Evolutionary conservation across 1,284 basidiomycete genomes (phyloP), one percentile per base, ranked within the genome.

Genomic region (Sphaerobolus stellatus): DNA sequence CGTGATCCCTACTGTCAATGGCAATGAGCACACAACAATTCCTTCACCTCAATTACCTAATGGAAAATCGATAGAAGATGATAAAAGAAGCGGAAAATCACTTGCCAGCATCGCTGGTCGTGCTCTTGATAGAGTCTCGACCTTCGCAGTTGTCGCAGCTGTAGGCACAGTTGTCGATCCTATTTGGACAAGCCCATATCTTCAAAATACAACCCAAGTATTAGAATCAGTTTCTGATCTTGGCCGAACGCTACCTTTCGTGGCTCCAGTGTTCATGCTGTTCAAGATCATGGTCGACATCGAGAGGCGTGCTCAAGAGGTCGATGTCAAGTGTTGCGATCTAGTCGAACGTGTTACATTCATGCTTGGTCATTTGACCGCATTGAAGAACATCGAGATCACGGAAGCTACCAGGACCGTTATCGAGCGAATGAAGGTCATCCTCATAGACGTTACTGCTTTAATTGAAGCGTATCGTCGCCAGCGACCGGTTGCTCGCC

Each of bases 341-440:
- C 61, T 74, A 25, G 57, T 74, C 27, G 70, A 73, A 41, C 69
- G 72, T n/a, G 65, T 72, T 58, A 70, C 68, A 2, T 74, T 74
- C 62, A 70, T 72, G 69, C 63, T 73, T 41, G 63, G 68, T 43
- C 70, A 73, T 47, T 61, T 74, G 30, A 66, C 69, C 8, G 61
- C 66, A 14, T 60, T 74, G 16, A 62, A 65, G 54, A 62, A 64
- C 30, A 59, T 73, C 27, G 64, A 68, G 38, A 62, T 71, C 50
- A 66, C 66, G 58, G 61, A 65, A 11, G 54, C 67, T 3, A 73
- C 70, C 11, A 60, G 64, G 9, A 60, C 57, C 41, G 65, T 68
- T n/a, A 60, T 68, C 36, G 62, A 68, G 41, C 59, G 60, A 3
- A 46, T 53, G 30, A 53, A 44, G 24, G 43, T 27, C 14, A 24